These are phyloP conservation scores for Melampsora americana DNA, from an alignment of 1,284 basidiomycete genomes.

Conservation along the genomic window DNA sequence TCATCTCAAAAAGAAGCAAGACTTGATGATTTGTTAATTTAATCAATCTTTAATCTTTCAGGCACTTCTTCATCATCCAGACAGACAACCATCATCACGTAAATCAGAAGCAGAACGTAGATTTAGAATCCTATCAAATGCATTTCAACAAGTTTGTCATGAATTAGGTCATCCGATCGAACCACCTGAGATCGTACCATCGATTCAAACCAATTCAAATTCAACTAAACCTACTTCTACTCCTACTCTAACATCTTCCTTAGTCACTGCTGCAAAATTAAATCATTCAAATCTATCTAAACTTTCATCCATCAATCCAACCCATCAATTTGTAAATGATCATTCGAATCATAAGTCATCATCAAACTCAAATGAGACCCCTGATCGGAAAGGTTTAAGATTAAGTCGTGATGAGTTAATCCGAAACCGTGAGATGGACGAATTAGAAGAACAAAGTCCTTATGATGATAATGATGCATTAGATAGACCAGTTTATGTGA, in stretches of 20 bases:
- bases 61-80: slow-evolving; percentile 41
- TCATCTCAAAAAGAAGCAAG: too few species aligned
- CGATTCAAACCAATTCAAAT: background rate
- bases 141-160: slow-evolving; percentile 38
- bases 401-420: background rate
- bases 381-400: background rate
- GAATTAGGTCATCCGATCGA: slow-evolving; percentile 28
- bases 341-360: background rate
- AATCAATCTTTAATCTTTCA: background rate
- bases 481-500: background rate
- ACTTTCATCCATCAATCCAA: background rate
- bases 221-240: background rate
- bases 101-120: slow-evolving; percentile 23
- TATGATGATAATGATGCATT: slow-evolving; percentile 9
- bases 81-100: slow-evolving; percentile 25
- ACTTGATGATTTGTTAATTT: background rate
- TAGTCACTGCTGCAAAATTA: background rate
- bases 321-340: background rate
- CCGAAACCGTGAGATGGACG: background rate
- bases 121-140: slow-evolving; percentile 23
- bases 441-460: slow-evolving; percentile 16
- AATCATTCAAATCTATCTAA: background rate
- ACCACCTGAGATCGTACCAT: background rate
- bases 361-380: background rate
- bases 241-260: background rate